Evolutionary conservation across 176 grass and related monocot genomes (phyloP).

Genomic region (Oryza coarctata): DNA sequence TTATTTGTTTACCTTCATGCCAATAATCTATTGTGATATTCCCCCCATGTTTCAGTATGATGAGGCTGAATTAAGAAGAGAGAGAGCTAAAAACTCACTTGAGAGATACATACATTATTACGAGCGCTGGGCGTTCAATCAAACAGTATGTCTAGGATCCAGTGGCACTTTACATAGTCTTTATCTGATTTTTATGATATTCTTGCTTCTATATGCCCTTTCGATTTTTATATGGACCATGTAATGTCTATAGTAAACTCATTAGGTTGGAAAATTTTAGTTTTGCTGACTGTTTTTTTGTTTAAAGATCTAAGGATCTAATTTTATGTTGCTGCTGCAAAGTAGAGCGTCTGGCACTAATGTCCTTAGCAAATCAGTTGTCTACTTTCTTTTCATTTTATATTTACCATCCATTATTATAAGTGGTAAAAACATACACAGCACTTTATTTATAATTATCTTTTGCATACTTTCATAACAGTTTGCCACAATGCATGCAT

Average conservation of each 20-base stretch:
- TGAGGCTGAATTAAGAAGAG: constrained; percentile 81
- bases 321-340: no score
- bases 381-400: no score
- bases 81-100: constrained; percentile 93
- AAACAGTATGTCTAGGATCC: constrained; percentile 62
- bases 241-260: no score
- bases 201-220: not conserved
- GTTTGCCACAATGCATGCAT: not conserved
- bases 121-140: constrained; percentile 95
- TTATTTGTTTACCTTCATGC: no score
- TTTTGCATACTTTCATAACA: not conserved
- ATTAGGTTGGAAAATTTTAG: no score
- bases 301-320: no score
- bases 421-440: no score
- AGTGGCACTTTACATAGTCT: not conserved
- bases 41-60: constrained; percentile 62
- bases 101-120: constrained; percentile 99
- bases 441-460: no score
- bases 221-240: not conserved
- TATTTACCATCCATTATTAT: no score
- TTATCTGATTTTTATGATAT: not conserved
- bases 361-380: no score
- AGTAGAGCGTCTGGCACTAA: no score
- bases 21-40: constrained; percentile 14
- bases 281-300: no score